Evolutionary conservation across 164 flowering plant species (phyloP), one percentile per base, ranked within the genome.

Genomic region (Santalum album): DNA sequence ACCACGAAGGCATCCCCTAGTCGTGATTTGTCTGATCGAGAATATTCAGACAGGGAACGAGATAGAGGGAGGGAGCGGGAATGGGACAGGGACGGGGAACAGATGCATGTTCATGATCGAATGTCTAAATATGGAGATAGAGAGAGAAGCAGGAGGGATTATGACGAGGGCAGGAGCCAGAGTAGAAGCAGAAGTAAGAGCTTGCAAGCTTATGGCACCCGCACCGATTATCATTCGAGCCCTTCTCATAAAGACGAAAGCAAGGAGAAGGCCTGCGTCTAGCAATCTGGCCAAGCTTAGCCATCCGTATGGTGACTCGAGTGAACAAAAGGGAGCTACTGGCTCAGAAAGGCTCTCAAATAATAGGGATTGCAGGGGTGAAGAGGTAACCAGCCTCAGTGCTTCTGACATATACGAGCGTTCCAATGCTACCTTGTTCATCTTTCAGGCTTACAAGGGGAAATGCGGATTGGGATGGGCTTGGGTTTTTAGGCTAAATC

Each of bases 341-440:
- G 62, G 58, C 17, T 10, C 39, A 6, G 85, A 68, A 32, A 72
- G 73, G 60, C 59, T 42, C 49, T 68, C 69, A 16, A 61, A 45
- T 49, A 69, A 75, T 56, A 79, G 76, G 60, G 75, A 53, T 53
- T 61, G 79, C 14, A 63, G 75, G 21, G 47, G 47, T 17, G 97
- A 87, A 63, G 97, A 87, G 65, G 99, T 94, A 29, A 83, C 90
- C 54, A 79, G 83, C 56, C 95, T 94, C n/a, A 97, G 99, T 38
- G 97, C 88, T 51, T 70, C 90, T 23, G n/a, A n/a, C n/a, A n/a
- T n/a, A n/a, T n/a, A n/a, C n/a, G n/a, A n/a, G n/a, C n/a, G n/a
- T n/a, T n/a, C n/a, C n/a, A n/a, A n/a, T n/a, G n/a, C n/a, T n/a
- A n/a, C n/a, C n/a, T n/a, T n/a, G n/a, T n/a, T n/a, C n/a, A n/a